A percentile compares a stretch with the other conserved stretches of the same genome.
These are phyloP conservation scores for Hygrocybe punicea DNA, from an alignment of 768 basidiomycete genomes.

Conservation along the genomic window DNA sequence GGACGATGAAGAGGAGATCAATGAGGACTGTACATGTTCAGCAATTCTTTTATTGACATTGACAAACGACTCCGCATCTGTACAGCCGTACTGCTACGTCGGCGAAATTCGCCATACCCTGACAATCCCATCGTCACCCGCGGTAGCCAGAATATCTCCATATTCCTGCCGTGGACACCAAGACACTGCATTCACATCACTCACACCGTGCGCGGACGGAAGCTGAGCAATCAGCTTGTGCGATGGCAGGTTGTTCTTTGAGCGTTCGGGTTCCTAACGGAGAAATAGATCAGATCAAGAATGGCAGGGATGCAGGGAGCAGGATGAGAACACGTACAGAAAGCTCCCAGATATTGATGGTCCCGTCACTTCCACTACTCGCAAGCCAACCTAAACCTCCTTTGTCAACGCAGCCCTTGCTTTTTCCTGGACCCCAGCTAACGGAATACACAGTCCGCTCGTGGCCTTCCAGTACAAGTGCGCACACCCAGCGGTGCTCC, in stretches of 20 bases:
- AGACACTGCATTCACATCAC: constrained; percentile 78
- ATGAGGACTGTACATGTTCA: too few relatives aligned
- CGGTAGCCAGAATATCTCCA: constrained; percentile 69
- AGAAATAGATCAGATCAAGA: not conserved
- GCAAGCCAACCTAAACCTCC: constrained; percentile 77
- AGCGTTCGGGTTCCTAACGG: constrained; percentile 7
- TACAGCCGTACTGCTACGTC: too few relatives aligned
- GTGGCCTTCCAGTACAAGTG: constrained; percentile 59
- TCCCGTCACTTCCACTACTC: constrained; percentile 82
- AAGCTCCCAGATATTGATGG: constrained; percentile 77
- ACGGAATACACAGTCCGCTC: constrained; percentile 78
- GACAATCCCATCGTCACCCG: constrained; percentile 81
- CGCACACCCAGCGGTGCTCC: constrained; percentile 61
- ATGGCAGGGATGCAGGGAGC: too few relatives aligned
- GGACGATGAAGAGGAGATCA: too few relatives aligned
- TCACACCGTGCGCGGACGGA: constrained; percentile 69
- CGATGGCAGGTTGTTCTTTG: constrained; percentile 16
- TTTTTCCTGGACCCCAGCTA: constrained; percentile 57
- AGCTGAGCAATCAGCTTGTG: constrained; percentile 56
- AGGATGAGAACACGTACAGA: constrained; percentile 38
- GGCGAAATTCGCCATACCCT: constrained; percentile 69
- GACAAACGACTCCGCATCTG: too few relatives aligned
- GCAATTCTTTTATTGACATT: too few relatives aligned
- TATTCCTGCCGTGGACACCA: constrained; percentile 76
- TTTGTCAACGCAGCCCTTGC: constrained; percentile 23